Conservation (phyloP, 331 rosid species). For the Malus hybrid region DNA sequence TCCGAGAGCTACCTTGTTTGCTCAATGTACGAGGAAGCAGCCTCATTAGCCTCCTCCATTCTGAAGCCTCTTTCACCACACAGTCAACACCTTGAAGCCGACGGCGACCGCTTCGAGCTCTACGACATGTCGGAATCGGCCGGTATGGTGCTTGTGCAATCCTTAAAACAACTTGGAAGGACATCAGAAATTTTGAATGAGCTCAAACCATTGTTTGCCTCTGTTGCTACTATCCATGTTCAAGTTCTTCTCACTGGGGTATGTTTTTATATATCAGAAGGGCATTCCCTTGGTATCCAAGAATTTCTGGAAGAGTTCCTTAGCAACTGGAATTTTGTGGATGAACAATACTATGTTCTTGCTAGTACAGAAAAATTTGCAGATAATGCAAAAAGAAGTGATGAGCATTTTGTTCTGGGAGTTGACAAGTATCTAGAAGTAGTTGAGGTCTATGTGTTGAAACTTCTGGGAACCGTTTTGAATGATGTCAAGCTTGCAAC, state of each 20-base stretch:
- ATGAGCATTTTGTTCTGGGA: constrained; percentile 21
- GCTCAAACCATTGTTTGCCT: constrained; percentile 31
- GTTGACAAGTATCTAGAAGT: constrained; percentile 54
- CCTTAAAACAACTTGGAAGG: constrained; percentile 59
- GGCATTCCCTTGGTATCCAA: constrained; percentile 26
- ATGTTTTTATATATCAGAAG: constrained; percentile 52
- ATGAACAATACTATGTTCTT: constrained; percentile 35
- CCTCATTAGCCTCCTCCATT: constrained; percentile 50
- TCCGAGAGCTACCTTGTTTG: constrained; percentile 78
- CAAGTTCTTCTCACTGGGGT: constrained; percentile 63
- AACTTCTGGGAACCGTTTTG: constrained; percentile 35
- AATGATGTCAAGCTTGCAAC: constrained; percentile 47
- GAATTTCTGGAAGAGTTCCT: constrained; percentile 61
- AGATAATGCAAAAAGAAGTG: background rate
- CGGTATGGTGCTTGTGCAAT: constrained; percentile 75
- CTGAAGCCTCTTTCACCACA: constrained; percentile 31
- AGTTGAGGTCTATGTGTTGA: constrained; percentile 55
- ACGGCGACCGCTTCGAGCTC: constrained; percentile 13
- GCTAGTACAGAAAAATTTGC: constrained; percentile 15
- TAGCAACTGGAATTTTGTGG: constrained; percentile 53
- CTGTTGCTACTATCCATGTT: constrained; percentile 46
- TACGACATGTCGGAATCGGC: constrained; percentile 59
- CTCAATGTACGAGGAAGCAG: constrained; percentile 65
- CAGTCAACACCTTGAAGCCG: background rate
- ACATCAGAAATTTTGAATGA: constrained; percentile 48